These are phyloP conservation scores for Syzygium grande DNA, from an alignment of 345 rosid genomes.

Conservation along the genomic window DNA sequence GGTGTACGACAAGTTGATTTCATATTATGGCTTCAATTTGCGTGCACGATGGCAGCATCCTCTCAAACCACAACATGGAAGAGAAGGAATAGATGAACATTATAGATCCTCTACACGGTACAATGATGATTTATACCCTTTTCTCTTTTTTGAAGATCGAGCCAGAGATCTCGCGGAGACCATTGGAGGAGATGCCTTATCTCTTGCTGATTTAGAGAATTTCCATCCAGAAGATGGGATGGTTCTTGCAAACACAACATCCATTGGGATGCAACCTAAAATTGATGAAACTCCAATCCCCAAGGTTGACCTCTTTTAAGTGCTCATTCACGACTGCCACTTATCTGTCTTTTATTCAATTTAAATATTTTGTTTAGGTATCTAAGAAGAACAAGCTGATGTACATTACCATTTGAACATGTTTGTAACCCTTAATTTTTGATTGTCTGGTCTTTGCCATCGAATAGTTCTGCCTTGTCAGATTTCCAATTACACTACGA, in stretches of 20 bases:
- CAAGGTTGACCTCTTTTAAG: slow-evolving; percentile 38
- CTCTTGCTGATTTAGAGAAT: slow-evolving; percentile 56
- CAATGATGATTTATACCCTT: slow-evolving; percentile 1
- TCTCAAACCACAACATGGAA: background rate
- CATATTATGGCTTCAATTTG: background rate
- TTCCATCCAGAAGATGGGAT: slow-evolving; percentile 72
- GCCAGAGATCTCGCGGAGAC: slow-evolving; percentile 66
- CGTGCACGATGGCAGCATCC: background rate
- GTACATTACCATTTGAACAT: background rate
- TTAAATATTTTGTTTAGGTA: background rate
- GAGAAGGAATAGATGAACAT: background rate
- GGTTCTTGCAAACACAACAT: slow-evolving; percentile 91
- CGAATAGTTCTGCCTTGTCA: background rate
- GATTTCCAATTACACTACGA: background rate
- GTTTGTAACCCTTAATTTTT: background rate
- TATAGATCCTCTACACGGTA: background rate
- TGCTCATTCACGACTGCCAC: background rate
- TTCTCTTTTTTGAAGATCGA: slow-evolving; percentile 38
- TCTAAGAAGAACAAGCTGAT: background rate
- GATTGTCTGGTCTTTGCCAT: background rate
- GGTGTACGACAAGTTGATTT: background rate
- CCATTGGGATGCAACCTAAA: slow-evolving; percentile 95
- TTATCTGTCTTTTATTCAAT: background rate
- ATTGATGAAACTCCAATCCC: slow-evolving; percentile 75
- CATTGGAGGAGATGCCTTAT: slow-evolving; percentile 69